A percentile compares a stretch with the other conserved stretches of the same genome.
Evolutionary conservation across 805 yeast species (phyloP).

Genomic region (Ogataea nitratoaversa): DNA sequence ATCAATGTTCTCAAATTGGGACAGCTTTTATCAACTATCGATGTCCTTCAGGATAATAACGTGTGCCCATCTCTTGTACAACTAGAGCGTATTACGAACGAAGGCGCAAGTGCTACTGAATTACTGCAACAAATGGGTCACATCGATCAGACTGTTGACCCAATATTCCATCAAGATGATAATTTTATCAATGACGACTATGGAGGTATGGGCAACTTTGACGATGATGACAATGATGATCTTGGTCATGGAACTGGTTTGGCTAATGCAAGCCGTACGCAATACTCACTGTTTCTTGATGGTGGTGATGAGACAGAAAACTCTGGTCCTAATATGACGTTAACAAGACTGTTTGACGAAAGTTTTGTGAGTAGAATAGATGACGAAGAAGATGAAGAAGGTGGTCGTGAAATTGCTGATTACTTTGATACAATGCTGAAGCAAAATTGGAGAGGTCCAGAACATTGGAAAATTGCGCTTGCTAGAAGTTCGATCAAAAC

Average conservation of each 20-base stretch:
- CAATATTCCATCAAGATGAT: constrained; percentile 18
- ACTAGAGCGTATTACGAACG: constrained; percentile 35
- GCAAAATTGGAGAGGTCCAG: constrained; percentile 85
- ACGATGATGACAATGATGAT: constrained; percentile 17
- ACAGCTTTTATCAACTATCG: constrained; percentile 12
- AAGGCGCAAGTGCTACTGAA: constrained; percentile 25
- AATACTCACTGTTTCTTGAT: constrained; percentile 29
- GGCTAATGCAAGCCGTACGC: constrained; percentile 23
- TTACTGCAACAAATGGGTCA: constrained; percentile 24
- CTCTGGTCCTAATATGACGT: constrained; percentile 29
- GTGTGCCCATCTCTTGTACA: constrained; percentile 73
- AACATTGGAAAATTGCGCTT: constrained; percentile 81
- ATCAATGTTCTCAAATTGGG: constrained; percentile 11
- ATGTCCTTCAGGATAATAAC: constrained; percentile 29
- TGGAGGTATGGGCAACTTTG: constrained; percentile 4
- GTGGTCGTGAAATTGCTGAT: constrained; percentile 52
- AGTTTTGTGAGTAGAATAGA: constrained; percentile 17
- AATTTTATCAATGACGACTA: constrained; percentile 16
- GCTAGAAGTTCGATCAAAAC: constrained; percentile 11
- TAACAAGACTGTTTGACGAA: constrained; percentile 32
- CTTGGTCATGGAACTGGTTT: constrained; percentile 23
- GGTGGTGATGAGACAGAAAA: constrained; percentile 26
- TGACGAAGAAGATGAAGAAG: constrained; percentile 28
- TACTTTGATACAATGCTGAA: constrained; percentile 73
- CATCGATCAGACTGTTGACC: constrained; percentile 16